Base-by-base conservation (phyloP, 495 filamentous ascomycete genomes). In the Pyrenula massariospora region DNA sequence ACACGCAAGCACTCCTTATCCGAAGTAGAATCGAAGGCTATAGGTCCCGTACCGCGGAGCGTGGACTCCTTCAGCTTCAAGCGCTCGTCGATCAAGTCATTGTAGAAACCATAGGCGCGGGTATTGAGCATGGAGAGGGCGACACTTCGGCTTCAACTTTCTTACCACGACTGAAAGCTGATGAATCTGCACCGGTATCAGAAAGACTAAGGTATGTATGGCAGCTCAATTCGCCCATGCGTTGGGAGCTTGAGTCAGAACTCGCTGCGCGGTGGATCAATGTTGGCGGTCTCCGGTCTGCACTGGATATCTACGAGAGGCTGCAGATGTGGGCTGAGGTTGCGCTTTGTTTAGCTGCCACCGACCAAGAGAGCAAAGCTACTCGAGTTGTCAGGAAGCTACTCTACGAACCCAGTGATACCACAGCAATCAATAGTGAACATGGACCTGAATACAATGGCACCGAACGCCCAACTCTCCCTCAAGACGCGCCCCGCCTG, bases 21-120 rank as follows among this genome's bases (percentile, higher is more conserved):
- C 81, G 93, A 49, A 92, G 88, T 64, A 77, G 93, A 2, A 89
- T 96, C 57, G 93, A 99, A 68, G 82, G 88, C 0, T 88, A 91
- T 65, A 80, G 78, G 56, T 87, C 89, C 25, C 77, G 93, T 50
- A 97, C 93, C 0, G 76, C 90, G 3, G 94, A 99, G 65, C 75
- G 93, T 56, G 84, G 91, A 8, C 83, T 99, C 1, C 73, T 99
- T 3, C 93, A 99, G 70, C 82, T 99, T 63, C 93, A 99, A 72
- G 91, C 91, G 1, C 79, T 99, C 12, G 91, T 96, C 25, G 93
- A 99, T 58, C 93, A 99, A 62, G 85, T 99, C 55, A 84, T 99
- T 56, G 88, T 88, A 0, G 91, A 96, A 53, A 97, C 91, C 0
- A 78, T 84, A 2, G 69, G 74, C 2, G 58, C 67, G 22, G 58